A percentile compares a stretch with the other conserved stretches of the same genome.
phyloP scores from a whole-genome alignment of 1,284 basidiomycete genomes.

The Cerrena zonata region DNA sequence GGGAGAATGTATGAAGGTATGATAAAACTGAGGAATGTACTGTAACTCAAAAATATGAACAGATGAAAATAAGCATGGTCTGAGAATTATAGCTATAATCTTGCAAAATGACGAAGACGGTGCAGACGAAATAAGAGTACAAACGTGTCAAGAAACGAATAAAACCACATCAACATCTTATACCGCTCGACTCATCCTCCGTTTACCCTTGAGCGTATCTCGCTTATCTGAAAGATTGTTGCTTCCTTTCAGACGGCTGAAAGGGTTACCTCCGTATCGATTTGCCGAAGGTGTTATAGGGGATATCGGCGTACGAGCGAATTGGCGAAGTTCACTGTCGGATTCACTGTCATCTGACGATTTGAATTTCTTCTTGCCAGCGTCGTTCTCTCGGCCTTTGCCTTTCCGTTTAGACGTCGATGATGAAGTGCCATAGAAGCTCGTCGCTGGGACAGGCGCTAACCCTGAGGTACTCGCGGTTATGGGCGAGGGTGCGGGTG shows the following conservation, averaged over 20 bases:
- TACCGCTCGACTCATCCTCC: background rate
- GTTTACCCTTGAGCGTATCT: conserved; percentile 4
- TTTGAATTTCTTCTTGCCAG: conserved; percentile 36
- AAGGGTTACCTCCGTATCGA: conserved; percentile 29
- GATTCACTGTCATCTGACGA: conserved; percentile 30
- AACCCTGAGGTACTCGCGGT: conserved; percentile 6
- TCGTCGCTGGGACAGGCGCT: conserved; percentile 34
- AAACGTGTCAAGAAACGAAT: background rate
- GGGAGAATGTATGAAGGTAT: background rate
- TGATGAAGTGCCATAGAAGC: conserved; percentile 39
- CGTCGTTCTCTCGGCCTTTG: conserved; percentile 19
- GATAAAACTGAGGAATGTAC: background rate
- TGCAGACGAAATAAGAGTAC: background rate
- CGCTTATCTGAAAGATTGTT: conserved; percentile 30
- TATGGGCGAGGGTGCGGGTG: conserved; percentile 10
- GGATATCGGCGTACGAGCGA: conserved; percentile 25
- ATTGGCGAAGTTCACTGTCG: conserved; percentile 19
- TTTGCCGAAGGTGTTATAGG: conserved; percentile 14
- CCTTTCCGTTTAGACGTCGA: conserved; percentile 12
- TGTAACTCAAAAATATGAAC: no score
- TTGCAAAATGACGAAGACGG: background rate
- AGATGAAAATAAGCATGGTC: no score
- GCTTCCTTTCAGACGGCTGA: conserved; percentile 26
- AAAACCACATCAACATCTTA: no score
- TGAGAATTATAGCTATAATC: background rate